Base-by-base conservation (phyloP, 352 stramenopile species). In the Globisporangium canariense region DNA sequence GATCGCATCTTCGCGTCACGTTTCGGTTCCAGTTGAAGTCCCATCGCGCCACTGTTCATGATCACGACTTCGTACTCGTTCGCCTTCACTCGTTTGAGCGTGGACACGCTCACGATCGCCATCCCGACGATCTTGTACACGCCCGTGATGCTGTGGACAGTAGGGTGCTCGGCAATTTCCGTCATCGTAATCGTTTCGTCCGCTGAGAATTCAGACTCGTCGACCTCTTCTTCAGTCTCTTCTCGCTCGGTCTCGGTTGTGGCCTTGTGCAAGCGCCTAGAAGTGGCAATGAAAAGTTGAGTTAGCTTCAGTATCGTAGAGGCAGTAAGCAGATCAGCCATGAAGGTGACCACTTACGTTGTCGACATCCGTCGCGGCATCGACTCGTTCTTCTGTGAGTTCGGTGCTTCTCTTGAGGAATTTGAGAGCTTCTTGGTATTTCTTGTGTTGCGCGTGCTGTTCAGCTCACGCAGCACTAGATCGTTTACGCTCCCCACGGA, bases 51-150 rank as follows among this genome's bases (percentile, higher is more conserved):
- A 45, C 76, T 72, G 38, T 74, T 73, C 30, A 70, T 66, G 69
- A 94, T 87, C n/a, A 66, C 74, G 52, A 94, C 75, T 66, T 92
- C 81, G 54, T 94, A 94, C 62, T 94, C 86, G 59, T 94, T 94
- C 10, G 86, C 73, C 66, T 92, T 92, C 58, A 79, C 77, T 36
- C 70, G 83, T 60, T 79, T 81, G 22, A 92, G 59, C 5, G 79
- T 92, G 22, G 83, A 92, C n/a, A 94, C 81, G 60, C 83, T 92
- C 41, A 92, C 83, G 57, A 82, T 86, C 36, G 74, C 72, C 86
- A 91, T 92, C 25, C 81, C 81, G 14, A 89, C 82, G 13, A 89
- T 81, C 63, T 83, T 82, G 65, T 94, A 92, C n/a, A 92, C 85
- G 41, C 85, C 85, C 8, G 85, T 93, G 67, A 94, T 90, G 57